Conservation (phyloP, 1,284 basidiomycete species). For the Coniferiporia sulphurascens region DNA sequence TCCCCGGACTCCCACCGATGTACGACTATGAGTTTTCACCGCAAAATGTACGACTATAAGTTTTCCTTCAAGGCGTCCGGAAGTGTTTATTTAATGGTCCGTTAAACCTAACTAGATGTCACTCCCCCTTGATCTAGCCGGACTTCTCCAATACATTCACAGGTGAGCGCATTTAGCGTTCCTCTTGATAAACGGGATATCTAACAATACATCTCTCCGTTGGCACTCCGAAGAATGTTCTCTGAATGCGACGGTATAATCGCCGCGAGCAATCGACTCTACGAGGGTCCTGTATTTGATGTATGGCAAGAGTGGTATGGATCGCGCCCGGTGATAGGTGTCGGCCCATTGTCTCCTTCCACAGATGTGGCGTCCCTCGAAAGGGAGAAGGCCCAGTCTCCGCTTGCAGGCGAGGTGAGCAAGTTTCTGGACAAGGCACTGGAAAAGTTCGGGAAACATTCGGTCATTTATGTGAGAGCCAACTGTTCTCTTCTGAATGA, state of each 20-base stretch:
- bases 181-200: background rate
- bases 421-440: constrained; percentile 8
- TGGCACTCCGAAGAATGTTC: background rate
- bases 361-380: background rate
- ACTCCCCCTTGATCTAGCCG: background rate
- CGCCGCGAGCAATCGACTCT: background rate
- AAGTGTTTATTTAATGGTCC: no score
- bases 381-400: background rate
- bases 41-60: constrained; percentile 4
- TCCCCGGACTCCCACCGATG: constrained; percentile 12
- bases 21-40: constrained; percentile 13
- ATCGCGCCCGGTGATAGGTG: background rate
- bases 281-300: constrained; percentile 3
- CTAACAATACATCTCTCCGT: background rate
- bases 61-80: background rate
- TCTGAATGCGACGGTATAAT: constrained; percentile 13
- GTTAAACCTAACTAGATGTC: background rate
- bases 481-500: no score
- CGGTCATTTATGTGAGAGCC: constrained; percentile 14
- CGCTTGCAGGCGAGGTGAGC: background rate
- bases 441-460: constrained; percentile 11
- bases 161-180: background rate
- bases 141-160: background rate
- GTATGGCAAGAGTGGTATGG: constrained; percentile 10
- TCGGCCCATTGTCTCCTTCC: constrained; percentile 1